Base-by-base conservation (phyloP, 371 early-diverging fungal genomes). In the Rhizomucor pusillus region DNA sequence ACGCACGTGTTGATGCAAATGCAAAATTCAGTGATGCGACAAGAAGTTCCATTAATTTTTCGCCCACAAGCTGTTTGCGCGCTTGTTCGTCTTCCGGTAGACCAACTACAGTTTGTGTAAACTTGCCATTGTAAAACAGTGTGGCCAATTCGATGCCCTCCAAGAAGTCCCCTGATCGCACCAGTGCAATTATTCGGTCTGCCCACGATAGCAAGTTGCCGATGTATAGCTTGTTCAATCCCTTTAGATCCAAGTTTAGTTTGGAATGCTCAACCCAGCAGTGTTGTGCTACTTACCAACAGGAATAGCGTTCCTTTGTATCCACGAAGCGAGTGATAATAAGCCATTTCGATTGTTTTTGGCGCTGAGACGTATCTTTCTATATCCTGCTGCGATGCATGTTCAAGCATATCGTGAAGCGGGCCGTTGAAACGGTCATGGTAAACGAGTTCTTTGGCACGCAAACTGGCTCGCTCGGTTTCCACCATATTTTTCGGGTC, bases 191-290 rank as follows among this genome's bases (percentile, higher is more conserved):
- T 19, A 91, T 75, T 2, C 93, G 82, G 49, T 90, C 91, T 2
- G 74, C 80, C 93, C 93, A 93, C 11, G 86, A 80, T 20, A 90
- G 54, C 11, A 88, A 66, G 1, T 84, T 85, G 4, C 85, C 90
- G 16, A 87, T 72, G 55, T 71, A 82, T 5, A 91, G 53, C 40
- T 84, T 80, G 14, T 81, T 61, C 34, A 81, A 71, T 10, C 90
- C 87, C 90, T 87, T 51, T 16, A n/a, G n/a, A n/a, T n/a, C n/a
- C n/a, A n/a, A n/a, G n/a, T n/a, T n/a, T n/a, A n/a, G n/a, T n/a
- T n/a, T n/a, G n/a, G n/a, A n/a, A n/a, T n/a, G n/a, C n/a, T n/a
- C n/a, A n/a, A n/a, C n/a, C n/a, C n/a, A n/a, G n/a, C n/a, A n/a
- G n/a, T n/a, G n/a, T n/a, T n/a, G n/a, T n/a, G n/a, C n/a, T n/a